A percentile compares a stretch with the other conserved stretches of the same genome.
These are phyloP conservation scores for Sutorius eximius DNA, from an alignment of 1,284 basidiomycete genomes.

Conservation along the genomic window DNA sequence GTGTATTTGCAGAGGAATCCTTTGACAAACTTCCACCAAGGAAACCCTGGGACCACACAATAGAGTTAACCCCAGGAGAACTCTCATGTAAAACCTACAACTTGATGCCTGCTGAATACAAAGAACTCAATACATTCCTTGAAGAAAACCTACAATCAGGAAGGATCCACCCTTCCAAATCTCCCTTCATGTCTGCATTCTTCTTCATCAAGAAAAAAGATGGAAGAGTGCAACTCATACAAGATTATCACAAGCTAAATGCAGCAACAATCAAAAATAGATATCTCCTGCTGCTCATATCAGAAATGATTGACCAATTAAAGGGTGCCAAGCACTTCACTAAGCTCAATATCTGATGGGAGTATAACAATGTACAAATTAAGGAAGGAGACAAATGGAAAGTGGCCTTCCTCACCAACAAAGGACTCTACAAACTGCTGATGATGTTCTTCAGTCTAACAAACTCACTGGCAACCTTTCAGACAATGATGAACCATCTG, in stretches of 20 bases:
- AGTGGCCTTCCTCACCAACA: background rate
- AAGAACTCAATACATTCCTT: background rate
- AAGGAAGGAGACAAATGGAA: conserved; percentile 3
- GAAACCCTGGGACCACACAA: background rate
- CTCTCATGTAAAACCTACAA: background rate
- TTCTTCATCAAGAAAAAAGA: too few relatives aligned
- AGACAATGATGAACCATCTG: background rate
- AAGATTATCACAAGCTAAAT: too few relatives aligned
- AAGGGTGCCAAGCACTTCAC: background rate
- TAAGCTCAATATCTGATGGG: background rate
- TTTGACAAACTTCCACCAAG: background rate
- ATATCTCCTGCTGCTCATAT: background rate
- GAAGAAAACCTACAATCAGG: background rate
- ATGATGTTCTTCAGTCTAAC: background rate
- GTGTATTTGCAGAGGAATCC: background rate
- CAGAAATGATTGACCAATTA: background rate
- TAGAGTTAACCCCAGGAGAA: fast-evolving
- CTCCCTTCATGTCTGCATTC: too few relatives aligned
- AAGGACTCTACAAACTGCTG: background rate
- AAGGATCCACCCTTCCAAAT: too few relatives aligned
- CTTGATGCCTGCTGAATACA: too few relatives aligned
- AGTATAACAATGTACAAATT: conserved; percentile 1
- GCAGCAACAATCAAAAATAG: background rate
- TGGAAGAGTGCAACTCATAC: too few relatives aligned
- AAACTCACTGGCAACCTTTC: too few relatives aligned